Conservation (phyloP, 1,284 basidiomycete species). For the Inonotus obliquus region DNA sequence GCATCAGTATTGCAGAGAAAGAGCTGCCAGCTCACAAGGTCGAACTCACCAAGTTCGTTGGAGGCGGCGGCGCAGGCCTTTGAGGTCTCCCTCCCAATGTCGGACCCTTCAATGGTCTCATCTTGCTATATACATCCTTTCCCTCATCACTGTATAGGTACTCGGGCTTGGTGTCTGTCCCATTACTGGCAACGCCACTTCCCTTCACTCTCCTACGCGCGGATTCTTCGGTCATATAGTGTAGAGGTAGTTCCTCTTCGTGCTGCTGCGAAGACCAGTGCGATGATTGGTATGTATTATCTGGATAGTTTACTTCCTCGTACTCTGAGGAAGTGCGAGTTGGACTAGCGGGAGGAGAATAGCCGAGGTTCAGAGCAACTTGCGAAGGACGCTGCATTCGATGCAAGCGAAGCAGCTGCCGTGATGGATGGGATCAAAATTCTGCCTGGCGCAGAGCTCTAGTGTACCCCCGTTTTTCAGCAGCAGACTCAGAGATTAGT, state of each 20-base stretch:
- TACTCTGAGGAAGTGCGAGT: constrained; percentile 56
- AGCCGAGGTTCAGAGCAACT: constrained; percentile 64
- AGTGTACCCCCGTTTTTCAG: neutral
- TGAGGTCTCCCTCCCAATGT: constrained; percentile 58
- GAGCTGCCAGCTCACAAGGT: constrained; percentile 14
- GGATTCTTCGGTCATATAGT: constrained; percentile 70
- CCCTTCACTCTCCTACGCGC: constrained; percentile 54
- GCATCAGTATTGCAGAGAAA: constrained; percentile 12
- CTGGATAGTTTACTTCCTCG: constrained; percentile 62
- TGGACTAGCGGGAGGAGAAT: constrained; percentile 40
- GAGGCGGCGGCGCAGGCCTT: constrained; percentile 57
- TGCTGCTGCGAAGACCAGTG: constrained; percentile 30
- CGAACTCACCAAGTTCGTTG: constrained; percentile 63
- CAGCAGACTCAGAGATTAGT: neutral
- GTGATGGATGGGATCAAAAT: neutral
- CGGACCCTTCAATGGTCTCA: constrained; percentile 41
- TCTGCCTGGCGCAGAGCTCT: neutral
- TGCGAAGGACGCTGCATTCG: constrained; percentile 51
- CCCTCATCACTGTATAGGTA: constrained; percentile 57
- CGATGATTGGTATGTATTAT: constrained; percentile 20
- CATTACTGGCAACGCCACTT: constrained; percentile 31
- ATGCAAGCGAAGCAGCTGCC: constrained; percentile 21
- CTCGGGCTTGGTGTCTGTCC: constrained; percentile 34
- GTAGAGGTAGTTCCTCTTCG: constrained; percentile 59
- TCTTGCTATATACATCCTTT: constrained; percentile 72